These are phyloP conservation scores for Podaxis sp. DNA, from an alignment of 768 basidiomycete genomes.

Conservation along the genomic window DNA sequence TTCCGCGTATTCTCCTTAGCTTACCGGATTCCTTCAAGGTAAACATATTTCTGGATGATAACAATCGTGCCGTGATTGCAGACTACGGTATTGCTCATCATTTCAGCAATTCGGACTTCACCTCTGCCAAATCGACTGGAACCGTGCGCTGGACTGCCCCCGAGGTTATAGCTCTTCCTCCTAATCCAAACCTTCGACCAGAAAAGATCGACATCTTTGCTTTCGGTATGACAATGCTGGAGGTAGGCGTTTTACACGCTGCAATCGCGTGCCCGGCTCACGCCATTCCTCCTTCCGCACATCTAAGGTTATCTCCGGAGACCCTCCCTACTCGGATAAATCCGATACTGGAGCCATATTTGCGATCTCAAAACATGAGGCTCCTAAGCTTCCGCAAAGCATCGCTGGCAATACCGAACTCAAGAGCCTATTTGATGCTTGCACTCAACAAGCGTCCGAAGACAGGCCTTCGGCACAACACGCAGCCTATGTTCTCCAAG, in stretches of 20 bases:
- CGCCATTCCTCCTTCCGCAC: not conserved
- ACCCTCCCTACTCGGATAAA: not conserved
- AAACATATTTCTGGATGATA: conserved; percentile 28
- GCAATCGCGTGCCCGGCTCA: too few relatives aligned
- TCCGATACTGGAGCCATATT: conserved; percentile 9
- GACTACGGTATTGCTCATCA: conserved; percentile 29
- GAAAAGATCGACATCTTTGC: conserved; percentile 26
- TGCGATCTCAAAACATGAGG: not conserved
- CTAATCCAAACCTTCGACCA: conserved; percentile 16
- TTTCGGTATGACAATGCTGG: conserved; percentile 28
- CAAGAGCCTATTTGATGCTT: not conserved
- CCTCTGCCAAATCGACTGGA: conserved; percentile 24
- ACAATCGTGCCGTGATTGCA: conserved; percentile 23
- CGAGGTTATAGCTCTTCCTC: conserved; percentile 27
- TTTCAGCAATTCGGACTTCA: conserved; percentile 22
- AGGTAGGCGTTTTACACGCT: conserved; percentile 19
- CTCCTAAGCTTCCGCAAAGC: not conserved
- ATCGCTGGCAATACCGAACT: not conserved
- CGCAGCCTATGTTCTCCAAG: not conserved
- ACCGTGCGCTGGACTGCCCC: conserved; percentile 32
- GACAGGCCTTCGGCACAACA: not conserved
- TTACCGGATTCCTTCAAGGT: conserved; percentile 15
- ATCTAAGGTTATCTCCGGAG: conserved; percentile 1
- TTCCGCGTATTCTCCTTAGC: not conserved
- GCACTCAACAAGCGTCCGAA: not conserved